Conservation (phyloP, 768 basidiomycete genomes). For the Tulasnella sp. region DNA sequence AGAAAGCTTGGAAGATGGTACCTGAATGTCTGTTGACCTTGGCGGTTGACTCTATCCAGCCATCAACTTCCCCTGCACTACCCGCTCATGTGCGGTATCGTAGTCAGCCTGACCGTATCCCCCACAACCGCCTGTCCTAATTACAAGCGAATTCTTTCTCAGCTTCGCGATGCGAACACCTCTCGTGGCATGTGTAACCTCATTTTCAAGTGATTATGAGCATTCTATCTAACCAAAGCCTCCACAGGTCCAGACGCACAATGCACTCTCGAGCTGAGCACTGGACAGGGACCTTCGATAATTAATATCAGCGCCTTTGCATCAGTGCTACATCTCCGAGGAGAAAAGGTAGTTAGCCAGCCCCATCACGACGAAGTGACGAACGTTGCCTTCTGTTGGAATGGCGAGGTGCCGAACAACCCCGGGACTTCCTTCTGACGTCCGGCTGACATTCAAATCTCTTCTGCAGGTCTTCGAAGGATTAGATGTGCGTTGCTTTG, state of each 20-base stretch:
- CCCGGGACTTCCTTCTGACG: neutral
- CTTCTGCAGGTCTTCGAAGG: conserved; percentile 8
- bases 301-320: conserved; percentile 14
- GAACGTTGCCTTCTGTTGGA: conserved; percentile 22
- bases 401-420: conserved; percentile 21
- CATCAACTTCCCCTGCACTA: neutral
- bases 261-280: neutral
- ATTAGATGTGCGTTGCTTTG: neutral
- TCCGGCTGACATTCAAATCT: neutral
- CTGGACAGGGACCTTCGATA: neutral
- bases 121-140: neutral
- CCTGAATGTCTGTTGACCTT: neutral
- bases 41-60: neutral
- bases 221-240: neutral
- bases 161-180: neutral
- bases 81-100: neutral
- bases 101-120: neutral
- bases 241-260: neutral
- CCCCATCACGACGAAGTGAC: conserved; percentile 19
- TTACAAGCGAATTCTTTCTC: neutral
- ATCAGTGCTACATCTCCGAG: conserved; percentile 27
- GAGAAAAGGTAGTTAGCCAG: conserved; percentile 22
- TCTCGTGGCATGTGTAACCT: neutral
- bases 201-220: neutral
- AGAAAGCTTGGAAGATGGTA: neutral